Conservation (phyloP, 192 early-diverging fungal species). For the Podila epicladia region DNA sequence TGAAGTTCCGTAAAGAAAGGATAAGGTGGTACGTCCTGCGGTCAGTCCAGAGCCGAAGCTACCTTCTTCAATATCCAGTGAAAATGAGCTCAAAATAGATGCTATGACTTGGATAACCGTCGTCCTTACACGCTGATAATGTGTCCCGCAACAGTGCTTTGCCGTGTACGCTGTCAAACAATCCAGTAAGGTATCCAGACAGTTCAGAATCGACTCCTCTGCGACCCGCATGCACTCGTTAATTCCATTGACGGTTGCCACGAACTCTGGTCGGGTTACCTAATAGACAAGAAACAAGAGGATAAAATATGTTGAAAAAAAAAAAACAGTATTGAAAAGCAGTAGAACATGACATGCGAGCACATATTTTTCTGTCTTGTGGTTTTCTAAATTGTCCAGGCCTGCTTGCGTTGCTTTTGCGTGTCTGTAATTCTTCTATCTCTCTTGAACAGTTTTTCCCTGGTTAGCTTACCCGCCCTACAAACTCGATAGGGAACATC, state of each 20-base stretch:
- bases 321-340: too few species aligned
- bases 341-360: too few species aligned
- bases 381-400: too few species aligned
- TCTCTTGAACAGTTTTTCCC: background rate
- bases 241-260: slow-evolving; percentile 31
- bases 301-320: too few species aligned
- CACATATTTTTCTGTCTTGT: too few species aligned
- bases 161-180: slow-evolving; percentile 48
- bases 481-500: slow-evolving; percentile 38
- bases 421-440: background rate
- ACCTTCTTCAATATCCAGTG: background rate
- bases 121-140: slow-evolving; percentile 36
- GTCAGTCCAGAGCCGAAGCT: too few species aligned
- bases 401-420: too few species aligned
- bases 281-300: background rate
- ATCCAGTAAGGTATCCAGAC: slow-evolving; percentile 41
- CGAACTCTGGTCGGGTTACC: slow-evolving; percentile 34
- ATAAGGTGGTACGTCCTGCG: background rate
- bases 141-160: slow-evolving; percentile 46
- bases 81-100: background rate
- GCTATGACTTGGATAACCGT: background rate
- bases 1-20: background rate
- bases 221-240: slow-evolving; percentile 38
- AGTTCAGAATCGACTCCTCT: slow-evolving; percentile 34
- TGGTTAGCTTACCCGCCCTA: slow-evolving; percentile 24